Base-by-base conservation (phyloP, 2,329 filamentous ascomycete genomes). In the Chaetomium strumarium region DNA sequence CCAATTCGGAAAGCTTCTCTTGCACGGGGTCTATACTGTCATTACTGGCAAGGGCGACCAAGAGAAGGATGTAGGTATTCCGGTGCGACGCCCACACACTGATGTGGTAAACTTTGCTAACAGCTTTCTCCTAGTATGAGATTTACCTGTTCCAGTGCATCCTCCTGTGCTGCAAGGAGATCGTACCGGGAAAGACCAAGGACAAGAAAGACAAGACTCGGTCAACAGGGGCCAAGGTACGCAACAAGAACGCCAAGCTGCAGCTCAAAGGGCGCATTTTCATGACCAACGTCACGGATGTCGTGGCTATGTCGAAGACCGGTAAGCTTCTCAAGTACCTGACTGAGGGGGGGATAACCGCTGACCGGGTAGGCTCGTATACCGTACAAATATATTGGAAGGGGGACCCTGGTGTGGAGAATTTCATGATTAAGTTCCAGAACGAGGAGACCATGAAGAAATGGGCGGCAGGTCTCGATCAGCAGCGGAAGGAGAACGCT, bases 381-480 rank as follows among this genome's bases (percentile, higher is more conserved):
- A 92, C 88, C 2, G 88, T 96, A 55, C 92, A 97, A 66, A 97
- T 99, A 51, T 96, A 91, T 78, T 99, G 93, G 93, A 97, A 93
- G 71, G 92, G 92, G 33, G 92, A 97, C 59, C 90, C 91, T 0
- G 90, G 89, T 4, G 90, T 96, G 31, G 92, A 99, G 67, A 96
- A 95, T 65, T 97, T 99, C 68, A 85, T 92, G 63, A 95, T 99
- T 66, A 88, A 89, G 60, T 97, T 96, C 68, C 79, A 82, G 46
- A 93, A 92, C 55, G 93, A 99, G 68, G 90, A 96, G 60, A 83
- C 79, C 13, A 90, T 97, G 84, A 91, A 86, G 70, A 96, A 92
- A 66, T 99, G 93, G 93, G 85, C 87, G 29, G 75, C 76, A 9
- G 84, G 88, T 38, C 82, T 96, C 24, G 88, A 95, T 59, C 76